Base-by-base conservation (phyloP, 2,329 filamentous ascomycete species). In the Pseudocercospora eumusae region DNA sequence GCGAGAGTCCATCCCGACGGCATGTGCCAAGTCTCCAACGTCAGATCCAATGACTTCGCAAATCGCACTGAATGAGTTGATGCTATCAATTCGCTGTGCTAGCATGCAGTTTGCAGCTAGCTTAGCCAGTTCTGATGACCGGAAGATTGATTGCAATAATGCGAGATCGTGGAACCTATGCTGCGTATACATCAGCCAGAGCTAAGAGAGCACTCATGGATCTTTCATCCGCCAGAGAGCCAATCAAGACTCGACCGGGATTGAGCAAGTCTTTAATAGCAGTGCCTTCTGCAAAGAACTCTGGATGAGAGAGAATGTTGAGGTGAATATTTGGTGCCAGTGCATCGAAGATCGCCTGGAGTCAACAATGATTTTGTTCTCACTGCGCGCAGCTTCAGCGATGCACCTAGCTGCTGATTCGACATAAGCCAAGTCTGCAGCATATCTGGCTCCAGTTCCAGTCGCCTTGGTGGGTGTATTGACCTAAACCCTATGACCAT, bases 41-140 rank as follows among this genome's bases (percentile, higher is more conserved):
- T 92, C 86, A 15, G 89, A 90, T 15, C 88, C 89, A 0, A 87
- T 88, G 65, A 83, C 83, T 75, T 93, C 90, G 73, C 90, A 93
- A 33, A 93, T 85, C 5, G 89, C 88, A 13, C 87, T 89, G 62
- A 93, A 84, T n/a, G 88, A 86, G 77, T 93, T 93, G 77, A 93
- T 91, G 75, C 87, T 90, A 72, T 86, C 89, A 71, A 93, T 89
- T 53, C 90, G 83, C 77, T 93, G 90, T 0, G 90, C 90, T 8
- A 93, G 81, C 83, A 93, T 86, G 1, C 88, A 88, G 74, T 93
- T 93, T 61, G 89, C 88, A 0, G 88, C 89, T 0, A 93, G 82
- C 77, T 93, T 93, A 57, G 88, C 82, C 21, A 93, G 81, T 76
- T 93, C 90, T 0, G 89, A 90, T 0, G 88, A 91, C 84, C 86